Conservation (phyloP, 78 protist genomes). For the Dictyostelium purpureum region DNA sequence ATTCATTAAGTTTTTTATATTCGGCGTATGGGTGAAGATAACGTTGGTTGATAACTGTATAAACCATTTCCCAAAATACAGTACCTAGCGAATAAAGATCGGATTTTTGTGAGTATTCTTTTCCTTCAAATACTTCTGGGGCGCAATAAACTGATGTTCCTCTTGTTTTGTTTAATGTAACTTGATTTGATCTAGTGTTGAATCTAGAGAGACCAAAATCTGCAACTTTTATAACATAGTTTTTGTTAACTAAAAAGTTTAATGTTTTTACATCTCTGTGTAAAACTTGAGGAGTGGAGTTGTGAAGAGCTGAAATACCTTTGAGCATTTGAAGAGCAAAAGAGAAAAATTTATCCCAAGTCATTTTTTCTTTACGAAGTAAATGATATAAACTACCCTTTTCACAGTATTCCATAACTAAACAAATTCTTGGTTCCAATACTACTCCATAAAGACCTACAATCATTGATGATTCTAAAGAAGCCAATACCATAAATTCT, state of each 20-base stretch:
- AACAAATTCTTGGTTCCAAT: slow-evolving; percentile 70
- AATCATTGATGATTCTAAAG: slow-evolving; percentile 26
- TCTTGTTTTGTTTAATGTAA: slow-evolving; percentile 67
- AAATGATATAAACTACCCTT: slow-evolving; percentile 66
- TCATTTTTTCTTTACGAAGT: slow-evolving; percentile 8
- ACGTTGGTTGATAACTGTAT: slow-evolving; percentile 30
- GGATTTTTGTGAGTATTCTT: slow-evolving; percentile 40
- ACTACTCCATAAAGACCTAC: slow-evolving; percentile 75
- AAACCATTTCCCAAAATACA: slow-evolving; percentile 76
- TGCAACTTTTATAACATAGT: slow-evolving; percentile 18
- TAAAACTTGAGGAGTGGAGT: slow-evolving; percentile 53
- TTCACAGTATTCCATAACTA: slow-evolving; percentile 82
- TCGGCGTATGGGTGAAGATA: slow-evolving; percentile 81
- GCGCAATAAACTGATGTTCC: slow-evolving; percentile 83
- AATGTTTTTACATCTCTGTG: slow-evolving; percentile 77
- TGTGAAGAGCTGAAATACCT: slow-evolving; percentile 53
- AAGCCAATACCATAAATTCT: slow-evolving; percentile 76
- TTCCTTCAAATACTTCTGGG: slow-evolving; percentile 78
- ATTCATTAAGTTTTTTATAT: slow-evolving; percentile 48
- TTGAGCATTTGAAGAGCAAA: slow-evolving; percentile 39
- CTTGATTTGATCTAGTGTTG: slow-evolving; percentile 66
- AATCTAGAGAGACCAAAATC: slow-evolving; percentile 81
- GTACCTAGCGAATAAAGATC: slow-evolving; percentile 78
- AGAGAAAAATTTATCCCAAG: slow-evolving; percentile 71
- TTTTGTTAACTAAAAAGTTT: slow-evolving; percentile 53